Evolutionary conservation across 2,329 filamentous ascomycete species (phyloP).

Genomic region (Zymoseptoria ardabiliae): DNA sequence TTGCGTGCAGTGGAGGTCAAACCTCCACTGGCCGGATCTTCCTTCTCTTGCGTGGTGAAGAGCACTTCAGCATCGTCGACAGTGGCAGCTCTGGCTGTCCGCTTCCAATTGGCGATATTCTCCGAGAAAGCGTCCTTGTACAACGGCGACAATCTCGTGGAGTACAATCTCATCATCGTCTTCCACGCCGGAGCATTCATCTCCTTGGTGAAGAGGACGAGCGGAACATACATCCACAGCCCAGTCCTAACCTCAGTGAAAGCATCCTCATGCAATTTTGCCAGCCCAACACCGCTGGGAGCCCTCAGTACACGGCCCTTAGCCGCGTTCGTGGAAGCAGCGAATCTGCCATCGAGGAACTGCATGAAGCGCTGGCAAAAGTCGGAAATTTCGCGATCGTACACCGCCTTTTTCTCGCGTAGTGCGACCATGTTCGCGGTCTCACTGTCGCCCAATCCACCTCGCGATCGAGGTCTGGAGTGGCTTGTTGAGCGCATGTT

Average conservation of each 20-base stretch:
- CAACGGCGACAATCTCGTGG: slow-evolving; percentile 64
- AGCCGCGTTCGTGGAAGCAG: slow-evolving; percentile 57
- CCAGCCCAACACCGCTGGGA: slow-evolving; percentile 33
- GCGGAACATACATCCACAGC: slow-evolving; percentile 80
- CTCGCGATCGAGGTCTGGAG: slow-evolving; percentile 36
- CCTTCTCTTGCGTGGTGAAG: slow-evolving; percentile 87
- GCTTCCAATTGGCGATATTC: slow-evolving; percentile 65
- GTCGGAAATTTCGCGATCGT: slow-evolving; percentile 63
- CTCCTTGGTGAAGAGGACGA: slow-evolving; percentile 83
- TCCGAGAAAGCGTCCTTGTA: slow-evolving; percentile 79
- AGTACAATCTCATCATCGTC: slow-evolving; percentile 69
- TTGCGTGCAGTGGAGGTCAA: slow-evolving; percentile 73
- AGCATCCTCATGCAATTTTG: slow-evolving; percentile 57
- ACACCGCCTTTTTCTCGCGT: slow-evolving; percentile 89
- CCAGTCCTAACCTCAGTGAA: slow-evolving; percentile 65
- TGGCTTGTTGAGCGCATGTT: slow-evolving; percentile 53
- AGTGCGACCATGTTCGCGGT: slow-evolving; percentile 83
- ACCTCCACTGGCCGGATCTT: slow-evolving; percentile 52
- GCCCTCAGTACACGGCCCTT: slow-evolving; percentile 30
- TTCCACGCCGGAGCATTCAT: slow-evolving; percentile 78
- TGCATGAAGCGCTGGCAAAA: slow-evolving; percentile 76
- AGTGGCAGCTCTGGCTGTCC: slow-evolving; percentile 23
- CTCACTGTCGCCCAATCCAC: slow-evolving; percentile 61
- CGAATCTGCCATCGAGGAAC: slow-evolving; percentile 76
- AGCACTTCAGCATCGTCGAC: slow-evolving; percentile 47